These are phyloP conservation scores for Herpotrichia juniperi DNA, from an alignment of 2,329 filamentous ascomycete genomes.

Conservation along the genomic window DNA sequence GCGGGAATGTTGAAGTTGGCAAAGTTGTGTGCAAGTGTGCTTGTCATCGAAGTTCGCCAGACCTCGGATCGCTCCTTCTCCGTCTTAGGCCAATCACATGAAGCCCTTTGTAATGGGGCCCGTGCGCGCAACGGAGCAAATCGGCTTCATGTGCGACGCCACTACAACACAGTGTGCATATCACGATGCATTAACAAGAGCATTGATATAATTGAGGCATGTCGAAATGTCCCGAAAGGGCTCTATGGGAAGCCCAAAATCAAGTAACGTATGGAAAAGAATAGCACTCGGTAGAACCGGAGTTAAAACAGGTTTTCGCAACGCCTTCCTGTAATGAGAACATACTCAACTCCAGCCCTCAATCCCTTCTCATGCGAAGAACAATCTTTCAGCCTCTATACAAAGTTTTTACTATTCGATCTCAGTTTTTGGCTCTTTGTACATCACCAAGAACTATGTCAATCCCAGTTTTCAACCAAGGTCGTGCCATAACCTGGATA, in stretches of 20 bases:
- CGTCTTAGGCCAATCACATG: neutral
- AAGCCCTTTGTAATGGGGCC: neutral
- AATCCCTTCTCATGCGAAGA: neutral
- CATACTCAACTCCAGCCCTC: neutral
- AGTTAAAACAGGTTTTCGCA: too few species aligned
- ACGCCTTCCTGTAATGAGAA: too few species aligned
- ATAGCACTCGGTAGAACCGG: too few species aligned
- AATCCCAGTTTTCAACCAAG: neutral
- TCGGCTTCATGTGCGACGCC: conserved; percentile 1
- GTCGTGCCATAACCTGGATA: conserved; percentile 41
- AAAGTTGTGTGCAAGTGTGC: conserved; percentile 1
- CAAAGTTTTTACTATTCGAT: neutral
- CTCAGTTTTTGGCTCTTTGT: neutral
- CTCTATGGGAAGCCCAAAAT: too few species aligned
- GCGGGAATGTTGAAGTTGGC: conserved; percentile 19
- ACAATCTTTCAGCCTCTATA: neutral
- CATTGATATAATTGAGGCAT: neutral
- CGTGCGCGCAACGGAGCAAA: neutral
- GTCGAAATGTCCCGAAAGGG: too few species aligned
- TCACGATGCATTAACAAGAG: neutral
- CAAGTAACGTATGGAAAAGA: too few species aligned
- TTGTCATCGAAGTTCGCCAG: neutral
- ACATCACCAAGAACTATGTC: conserved; percentile 7
- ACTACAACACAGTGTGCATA: neutral
- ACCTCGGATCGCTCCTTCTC: too few species aligned